These are phyloP conservation scores for Sclerotinia borealis DNA, from an alignment of 2,329 filamentous ascomycete species.

Conservation along the genomic window DNA sequence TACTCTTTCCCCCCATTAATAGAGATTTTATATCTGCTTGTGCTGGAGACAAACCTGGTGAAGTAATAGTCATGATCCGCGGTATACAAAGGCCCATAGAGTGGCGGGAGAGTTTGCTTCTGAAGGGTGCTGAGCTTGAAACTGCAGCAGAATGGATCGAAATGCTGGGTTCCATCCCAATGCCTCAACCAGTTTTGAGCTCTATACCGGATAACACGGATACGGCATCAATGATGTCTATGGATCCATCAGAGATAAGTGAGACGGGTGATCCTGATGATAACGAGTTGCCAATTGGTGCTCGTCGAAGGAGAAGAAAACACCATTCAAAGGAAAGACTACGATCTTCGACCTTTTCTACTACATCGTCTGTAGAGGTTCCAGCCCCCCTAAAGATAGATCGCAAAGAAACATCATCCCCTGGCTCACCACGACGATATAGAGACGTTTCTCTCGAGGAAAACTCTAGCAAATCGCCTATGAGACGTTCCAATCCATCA, in stretches of 20 bases:
- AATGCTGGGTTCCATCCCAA: slow-evolving; percentile 56
- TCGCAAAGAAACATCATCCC: not conserved
- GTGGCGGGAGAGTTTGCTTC: slow-evolving; percentile 81
- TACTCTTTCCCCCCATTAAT: slow-evolving; percentile 87
- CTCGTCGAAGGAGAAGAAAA: slow-evolving; percentile 21
- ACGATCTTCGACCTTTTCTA: slow-evolving; percentile 11
- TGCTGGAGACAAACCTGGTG: slow-evolving; percentile 60
- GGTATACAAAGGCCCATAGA: slow-evolving; percentile 58
- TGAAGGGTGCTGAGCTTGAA: slow-evolving; percentile 55
- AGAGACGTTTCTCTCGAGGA: slow-evolving; percentile 3
- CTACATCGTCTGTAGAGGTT: not conserved
- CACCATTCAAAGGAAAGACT: slow-evolving; percentile 9
- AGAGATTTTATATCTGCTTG: slow-evolving; percentile 71
- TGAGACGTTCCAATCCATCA: slow-evolving; percentile 1
- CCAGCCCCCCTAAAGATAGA: not conserved
- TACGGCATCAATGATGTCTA: slow-evolving; percentile 12
- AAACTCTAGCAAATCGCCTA: not conserved
- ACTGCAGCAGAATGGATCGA: slow-evolving; percentile 78
- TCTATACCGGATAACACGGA: slow-evolving; percentile 12
- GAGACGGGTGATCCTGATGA: slow-evolving; percentile 16
- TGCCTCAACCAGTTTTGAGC: slow-evolving; percentile 42
- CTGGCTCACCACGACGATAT: not conserved
- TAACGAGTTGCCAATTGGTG: slow-evolving; percentile 30
- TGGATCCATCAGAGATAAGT: slow-evolving; percentile 4
- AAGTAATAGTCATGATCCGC: slow-evolving; percentile 83